Evolutionary conservation across 2,329 filamentous ascomycete genomes (phyloP), one percentile per base, ranked within the genome.

Genomic region (Sodiomyces alkalinus): DNA sequence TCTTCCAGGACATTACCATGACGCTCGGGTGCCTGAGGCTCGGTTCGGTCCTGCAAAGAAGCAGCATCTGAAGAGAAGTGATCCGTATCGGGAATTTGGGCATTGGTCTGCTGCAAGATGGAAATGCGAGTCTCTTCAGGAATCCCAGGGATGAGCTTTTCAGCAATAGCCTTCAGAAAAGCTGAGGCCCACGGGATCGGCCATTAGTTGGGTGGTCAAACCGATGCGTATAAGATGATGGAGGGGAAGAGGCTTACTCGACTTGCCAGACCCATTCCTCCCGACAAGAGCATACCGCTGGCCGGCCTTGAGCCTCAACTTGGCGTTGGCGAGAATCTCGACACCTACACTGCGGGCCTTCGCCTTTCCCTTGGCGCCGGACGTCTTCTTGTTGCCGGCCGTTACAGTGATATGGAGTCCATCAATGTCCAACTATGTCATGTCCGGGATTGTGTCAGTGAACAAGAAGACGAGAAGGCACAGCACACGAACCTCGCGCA

Each of bases 181-280:
- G 80, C 74, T 79, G 25, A 15, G 4, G 7, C 8, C 13, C 11
- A 26, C 10, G 8, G 9, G 10, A 25, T 32, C 15, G 28, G 18
- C 10, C 11, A 14, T 7, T 10, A 12, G 10, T 13, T 27, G 8
- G 6, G 12, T 15, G 8, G 21, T 9, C 9, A 6, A 9, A 14
- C 3, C 2, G 9, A 11, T n/a, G 10, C 21, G 21, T 12, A 29
- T 13, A 23, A 10, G 15, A 16, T 4, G 16, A 17, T 21, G 20
- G 19, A 21, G 21, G 8, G 14, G 13, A 7, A 14, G 16, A 5
- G 10, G 44, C 63, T 48, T 51, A 77, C 74, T 87, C 4, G 80
- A 86, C 46, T 92, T 92, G 5, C 82, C 83, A 2, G 74, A 78
- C 1, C 82, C 82, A 51, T 92, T 92, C 6, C 80, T 65, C 0